phyloP scores from a whole-genome alignment of 495 filamentous ascomycete genomes.

The Lentithecium fluviatile region DNA sequence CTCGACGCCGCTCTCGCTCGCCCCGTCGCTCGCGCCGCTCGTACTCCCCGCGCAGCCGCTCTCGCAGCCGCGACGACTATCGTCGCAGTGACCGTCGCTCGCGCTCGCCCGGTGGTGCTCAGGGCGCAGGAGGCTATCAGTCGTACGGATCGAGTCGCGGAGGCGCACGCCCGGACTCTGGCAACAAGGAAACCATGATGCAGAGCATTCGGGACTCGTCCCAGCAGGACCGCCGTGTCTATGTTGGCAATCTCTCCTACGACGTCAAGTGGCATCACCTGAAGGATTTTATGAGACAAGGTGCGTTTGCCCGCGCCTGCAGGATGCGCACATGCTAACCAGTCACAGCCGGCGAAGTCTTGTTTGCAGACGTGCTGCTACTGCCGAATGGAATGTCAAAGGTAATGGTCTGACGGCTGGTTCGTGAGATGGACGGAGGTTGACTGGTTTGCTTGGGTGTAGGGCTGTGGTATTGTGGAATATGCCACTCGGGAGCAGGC shows the following conservation, averaged over 20 bases:
- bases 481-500: slow-evolving; percentile 99
- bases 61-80: slow-evolving; percentile 85
- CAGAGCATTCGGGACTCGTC: slow-evolving; percentile 86
- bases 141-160: slow-evolving; percentile 59
- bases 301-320: slow-evolving; percentile 54
- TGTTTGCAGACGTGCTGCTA: slow-evolving; percentile 98
- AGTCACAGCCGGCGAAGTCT: slow-evolving; percentile 87
- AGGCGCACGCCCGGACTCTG: slow-evolving; percentile 77
- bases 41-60: slow-evolving; percentile 90
- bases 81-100: slow-evolving; percentile 76
- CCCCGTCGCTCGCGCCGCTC: slow-evolving; percentile 76
- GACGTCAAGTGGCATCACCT: slow-evolving; percentile 99
- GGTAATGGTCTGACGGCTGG: slow-evolving; percentile 90
- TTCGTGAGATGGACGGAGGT: slow-evolving; percentile 76
- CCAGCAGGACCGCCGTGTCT: slow-evolving; percentile 98
- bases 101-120: slow-evolving; percentile 76
- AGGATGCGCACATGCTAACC: slow-evolving; percentile 9
- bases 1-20: slow-evolving; percentile 81
- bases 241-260: slow-evolving; percentile 97
- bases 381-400: slow-evolving; percentile 99
- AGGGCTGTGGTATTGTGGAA: slow-evolving; percentile 99
- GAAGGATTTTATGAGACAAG: slow-evolving; percentile 99
- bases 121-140: slow-evolving; percentile 63
- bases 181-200: slow-evolving; percentile 93
- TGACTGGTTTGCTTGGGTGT: slow-evolving; percentile 98